Base-by-base conservation (phyloP, 2,329 filamentous ascomycete genomes). In the Cladophialophora exuberans region DNA sequence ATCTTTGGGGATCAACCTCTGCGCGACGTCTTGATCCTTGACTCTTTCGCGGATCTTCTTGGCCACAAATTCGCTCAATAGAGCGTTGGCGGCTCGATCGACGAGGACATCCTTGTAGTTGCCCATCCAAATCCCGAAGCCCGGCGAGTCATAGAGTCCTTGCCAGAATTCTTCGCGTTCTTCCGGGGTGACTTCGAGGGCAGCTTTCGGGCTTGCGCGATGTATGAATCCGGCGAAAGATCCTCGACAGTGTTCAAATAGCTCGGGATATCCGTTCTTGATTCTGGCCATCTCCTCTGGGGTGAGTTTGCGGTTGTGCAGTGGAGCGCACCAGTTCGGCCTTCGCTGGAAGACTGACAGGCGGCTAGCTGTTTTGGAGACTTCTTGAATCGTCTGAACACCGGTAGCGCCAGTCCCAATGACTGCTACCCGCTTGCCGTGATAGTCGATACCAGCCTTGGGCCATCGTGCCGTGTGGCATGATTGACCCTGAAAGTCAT, bases 381-480 rank as follows among this genome's bases (percentile, higher is more conserved):
- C 80, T 43, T 82, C 83, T 59, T 88, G 84, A 0, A 79, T 76
- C 36, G 0, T 23, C 18, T 52, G 48, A 15, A 52, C 23, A 3
- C 15, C 48, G 5, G 83, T 82, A 0, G 83, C 81, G 1, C 84
- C 85, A 0, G 83, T 87, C 6, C 85, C 85, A 22, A 88, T 80
- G 48, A 87, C 77, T 15, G 78, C 84, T 44, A 82, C 78, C 13
- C 78, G 75, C 66, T 87, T 87, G 43, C 76, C 77, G 36, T 75
- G 74, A 22, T 84, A 75, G 43, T 79, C 73, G 13, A 85, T 72
- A 3, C 78, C 72, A 2, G 76, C 69, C 77, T 79, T 82, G 1
- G 83, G 83, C 83, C 83, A 85, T 64, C 80, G 80, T 0, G 80
- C 81, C 0, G 81, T 80, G 65, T 86, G 83, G 62, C 82, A 76